Base-by-base conservation (phyloP, 2,329 filamentous ascomycete species). In the Phoma sp. region DNA sequence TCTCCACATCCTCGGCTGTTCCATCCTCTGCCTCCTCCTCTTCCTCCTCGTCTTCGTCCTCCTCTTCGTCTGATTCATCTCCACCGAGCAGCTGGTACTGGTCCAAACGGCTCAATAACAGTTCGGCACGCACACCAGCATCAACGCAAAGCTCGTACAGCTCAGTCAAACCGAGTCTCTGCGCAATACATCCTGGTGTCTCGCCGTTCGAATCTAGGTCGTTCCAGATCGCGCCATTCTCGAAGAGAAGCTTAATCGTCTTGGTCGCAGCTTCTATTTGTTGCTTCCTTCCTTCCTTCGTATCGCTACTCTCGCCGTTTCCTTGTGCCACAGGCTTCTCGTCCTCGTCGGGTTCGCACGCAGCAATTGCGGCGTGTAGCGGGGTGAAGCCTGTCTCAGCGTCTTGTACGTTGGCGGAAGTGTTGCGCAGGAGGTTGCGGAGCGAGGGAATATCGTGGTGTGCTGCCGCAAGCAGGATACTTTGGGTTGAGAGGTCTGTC, bases 141-240 rank as follows among this genome's bases (percentile, higher is more conserved):
- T 94, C 90, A 7, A 98, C 90, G 72, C 94, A 91, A 53, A 92
- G 76, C 36, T 89, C 85, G 72, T 99, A 98, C 32, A 97, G 77
- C 44, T 85, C 83, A 49, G 77, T 82, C 66, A 90, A 80, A 0
- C 89, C 88, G 22, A 97, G 63, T 40, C 85, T 73, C 25, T 82
- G 81, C 8, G 95, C 95, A 38, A 97, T 80, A 73, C 94, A 98
- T 7, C 92, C 95, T 0, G 95, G 92, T 3, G 95, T 98, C 81
- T 98, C 94, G 67, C 92, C 85, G 65, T 91, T 88, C 63, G 81
- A 78, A 74, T 98, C 92, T 51, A 98, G 81, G 73, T 97, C 93
- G 78, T 99, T 99, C 95, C 95, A 99, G 65, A 98, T 97, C 10
- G 92, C 95, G 29, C 95, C 95, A 64, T 90, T 89, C 69, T 93